Evolutionary conservation across 208 protist species (phyloP).

Genomic region (Crithidia expoeki): DNA sequence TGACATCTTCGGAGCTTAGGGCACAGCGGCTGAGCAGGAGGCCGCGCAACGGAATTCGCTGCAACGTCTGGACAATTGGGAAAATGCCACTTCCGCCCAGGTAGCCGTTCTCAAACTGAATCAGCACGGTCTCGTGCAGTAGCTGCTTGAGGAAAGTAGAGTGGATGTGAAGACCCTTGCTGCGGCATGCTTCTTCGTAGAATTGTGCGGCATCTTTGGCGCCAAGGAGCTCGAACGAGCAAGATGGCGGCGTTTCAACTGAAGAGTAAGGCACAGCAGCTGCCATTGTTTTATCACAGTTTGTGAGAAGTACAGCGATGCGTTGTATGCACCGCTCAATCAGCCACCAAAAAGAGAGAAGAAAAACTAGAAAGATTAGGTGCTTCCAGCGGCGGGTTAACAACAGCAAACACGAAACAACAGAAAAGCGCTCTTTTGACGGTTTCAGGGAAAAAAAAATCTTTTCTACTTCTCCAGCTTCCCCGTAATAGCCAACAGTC

Average conservation of each 20-base stretch:
- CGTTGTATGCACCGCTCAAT: no score
- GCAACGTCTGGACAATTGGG: conserved; percentile 71
- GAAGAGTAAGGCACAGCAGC: background rate
- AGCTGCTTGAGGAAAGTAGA: conserved; percentile 74
- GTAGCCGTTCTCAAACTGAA: conserved; percentile 85
- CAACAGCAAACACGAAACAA: no score
- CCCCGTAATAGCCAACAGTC: no score
- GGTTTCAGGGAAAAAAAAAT: no score
- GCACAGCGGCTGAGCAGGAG: conserved; percentile 58
- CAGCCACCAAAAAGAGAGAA: no score
- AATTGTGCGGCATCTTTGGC: conserved; percentile 44
- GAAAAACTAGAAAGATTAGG: background rate
- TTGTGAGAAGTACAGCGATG: no score
- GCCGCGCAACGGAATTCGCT: conserved; percentile 48
- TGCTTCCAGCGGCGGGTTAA: no score
- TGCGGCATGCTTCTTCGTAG: conserved; percentile 60
- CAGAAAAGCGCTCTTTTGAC: no score
- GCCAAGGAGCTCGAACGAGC: conserved; percentile 28
- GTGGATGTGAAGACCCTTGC: conserved; percentile 30
- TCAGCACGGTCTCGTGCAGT: conserved; percentile 41
- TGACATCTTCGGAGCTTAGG: conserved; percentile 56
- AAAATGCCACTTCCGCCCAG: conserved; percentile 75
- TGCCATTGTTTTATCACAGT: no score
- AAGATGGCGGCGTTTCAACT: background rate
- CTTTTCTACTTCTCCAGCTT: no score